Percentiles rank a stretch among this genome's conserved stretches.
Conservation (phyloP, 75 land plant species). For the Cryptomeria japonica region DNA sequence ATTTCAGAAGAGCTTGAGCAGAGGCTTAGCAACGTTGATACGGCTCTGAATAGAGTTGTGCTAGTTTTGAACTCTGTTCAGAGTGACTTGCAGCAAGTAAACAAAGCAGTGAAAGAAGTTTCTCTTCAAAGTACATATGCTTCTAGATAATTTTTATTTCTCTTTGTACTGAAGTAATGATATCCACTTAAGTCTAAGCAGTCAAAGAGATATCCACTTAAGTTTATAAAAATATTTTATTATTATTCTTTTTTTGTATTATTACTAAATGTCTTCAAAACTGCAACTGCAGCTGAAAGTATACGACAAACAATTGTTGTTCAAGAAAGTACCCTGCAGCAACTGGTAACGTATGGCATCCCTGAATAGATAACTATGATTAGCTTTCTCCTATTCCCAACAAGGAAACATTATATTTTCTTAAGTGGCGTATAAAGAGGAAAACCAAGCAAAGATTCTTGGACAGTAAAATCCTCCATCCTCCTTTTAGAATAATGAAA, state of each 20-base stretch:
- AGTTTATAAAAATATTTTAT: too few species aligned
- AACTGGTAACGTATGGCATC: slow-evolving; percentile 32
- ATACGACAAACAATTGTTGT: slow-evolving; percentile 42
- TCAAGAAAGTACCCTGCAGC: slow-evolving; percentile 42
- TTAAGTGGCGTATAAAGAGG: background rate
- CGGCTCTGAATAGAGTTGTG: slow-evolving; percentile 42
- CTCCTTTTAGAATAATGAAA: too few species aligned
- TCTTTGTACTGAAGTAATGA: slow-evolving; percentile 1
- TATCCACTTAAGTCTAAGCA: background rate
- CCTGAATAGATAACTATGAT: background rate
- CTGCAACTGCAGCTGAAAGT: slow-evolving; percentile 30
- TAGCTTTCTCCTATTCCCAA: background rate
- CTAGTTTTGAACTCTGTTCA: slow-evolving; percentile 63
- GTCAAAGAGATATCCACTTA: too few species aligned
- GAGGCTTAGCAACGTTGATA: slow-evolving; percentile 46
- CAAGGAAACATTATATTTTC: background rate
- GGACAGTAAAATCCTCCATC: background rate
- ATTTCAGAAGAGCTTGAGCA: slow-evolving; percentile 52
- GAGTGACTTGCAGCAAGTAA: slow-evolving; percentile 61
- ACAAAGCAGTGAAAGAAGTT: slow-evolving; percentile 55
- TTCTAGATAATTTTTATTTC: background rate
- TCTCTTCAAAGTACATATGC: slow-evolving; percentile 40
- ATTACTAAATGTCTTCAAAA: background rate
- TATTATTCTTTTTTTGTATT: too few species aligned
- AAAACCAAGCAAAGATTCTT: background rate